phyloP scores from a whole-genome alignment of 140 eudicot genomes.

The Bidens hawaiensis region DNA sequence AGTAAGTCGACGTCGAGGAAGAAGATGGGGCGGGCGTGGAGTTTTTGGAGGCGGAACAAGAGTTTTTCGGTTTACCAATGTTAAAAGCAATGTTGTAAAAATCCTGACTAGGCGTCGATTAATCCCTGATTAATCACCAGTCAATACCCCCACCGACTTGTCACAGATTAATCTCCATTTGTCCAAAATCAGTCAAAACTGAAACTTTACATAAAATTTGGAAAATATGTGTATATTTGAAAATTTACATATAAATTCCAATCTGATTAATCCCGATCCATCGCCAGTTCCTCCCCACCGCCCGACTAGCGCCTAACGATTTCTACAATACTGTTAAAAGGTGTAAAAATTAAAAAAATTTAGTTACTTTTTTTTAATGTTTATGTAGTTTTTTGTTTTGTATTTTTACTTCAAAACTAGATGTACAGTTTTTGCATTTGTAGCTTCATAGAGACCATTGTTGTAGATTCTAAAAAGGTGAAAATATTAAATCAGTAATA shows the following conservation, averaged over 20 bases:
- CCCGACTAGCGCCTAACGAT: no score
- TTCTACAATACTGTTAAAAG: conserved; percentile 10
- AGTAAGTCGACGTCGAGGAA: conserved; percentile 54
- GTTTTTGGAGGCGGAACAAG: conserved; percentile 77
- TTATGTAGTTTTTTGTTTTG: conserved; percentile 2
- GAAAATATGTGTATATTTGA: no score
- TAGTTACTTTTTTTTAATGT: neutral
- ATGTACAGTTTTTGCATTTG: conserved; percentile 28
- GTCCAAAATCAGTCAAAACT: no score
- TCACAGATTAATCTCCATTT: no score
- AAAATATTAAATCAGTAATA: neutral
- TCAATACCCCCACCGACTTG: no score
- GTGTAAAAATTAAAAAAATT: conserved; percentile 33
- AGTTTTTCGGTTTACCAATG: conserved; percentile 64
- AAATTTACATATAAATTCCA: no score
- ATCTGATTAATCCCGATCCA: no score
- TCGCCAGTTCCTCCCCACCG: no score
- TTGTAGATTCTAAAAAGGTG: neutral
- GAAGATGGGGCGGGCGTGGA: conserved; percentile 49
- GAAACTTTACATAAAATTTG: no score
- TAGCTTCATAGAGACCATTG: no score
- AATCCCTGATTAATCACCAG: no score
- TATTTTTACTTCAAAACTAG: conserved; percentile 3
- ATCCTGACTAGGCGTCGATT: no score
- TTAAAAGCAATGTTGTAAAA: conserved; percentile 30